Evolutionary conservation across 345 rosid genomes (phyloP).

Genomic region (Gossypium thurberi): DNA sequence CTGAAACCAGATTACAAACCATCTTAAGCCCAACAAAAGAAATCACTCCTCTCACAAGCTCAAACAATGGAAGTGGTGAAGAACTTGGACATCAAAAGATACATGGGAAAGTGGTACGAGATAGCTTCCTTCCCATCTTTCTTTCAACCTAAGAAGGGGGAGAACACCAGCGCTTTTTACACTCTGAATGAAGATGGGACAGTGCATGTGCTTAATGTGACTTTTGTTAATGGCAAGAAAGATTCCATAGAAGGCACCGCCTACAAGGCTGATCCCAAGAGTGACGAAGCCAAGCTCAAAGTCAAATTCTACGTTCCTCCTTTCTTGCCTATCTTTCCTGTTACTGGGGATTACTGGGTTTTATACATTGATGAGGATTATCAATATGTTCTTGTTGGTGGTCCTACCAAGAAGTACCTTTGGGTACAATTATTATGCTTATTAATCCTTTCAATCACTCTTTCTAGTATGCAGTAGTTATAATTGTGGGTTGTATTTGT

Average conservation of each 20-base stretch:
- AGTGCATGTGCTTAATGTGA: constrained; percentile 70
- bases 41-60: background rate
- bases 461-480: background rate
- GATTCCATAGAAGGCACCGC: constrained; percentile 62
- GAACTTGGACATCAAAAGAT: constrained; percentile 53
- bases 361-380: constrained; percentile 59
- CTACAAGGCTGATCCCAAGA: constrained; percentile 62
- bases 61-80: constrained; percentile 60
- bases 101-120: constrained; percentile 97
- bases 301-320: constrained; percentile 91
- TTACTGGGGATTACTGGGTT: constrained; percentile 83
- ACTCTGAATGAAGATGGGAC: constrained; percentile 69
- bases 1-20: background rate
- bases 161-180: constrained; percentile 76
- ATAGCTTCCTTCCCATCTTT: constrained; percentile 74
- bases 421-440: constrained; percentile 47
- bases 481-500: background rate
- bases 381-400: constrained; percentile 62
- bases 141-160: constrained; percentile 75
- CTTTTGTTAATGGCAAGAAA: constrained; percentile 71
- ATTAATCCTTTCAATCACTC: background rate
- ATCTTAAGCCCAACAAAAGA: background rate
- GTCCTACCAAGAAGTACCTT: constrained; percentile 65
- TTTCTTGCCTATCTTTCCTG: constrained; percentile 75
- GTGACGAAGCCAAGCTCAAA: constrained; percentile 89